Evolutionary conservation across 768 basidiomycete species (phyloP).

Genomic region (Naganishia friedmannii): DNA sequence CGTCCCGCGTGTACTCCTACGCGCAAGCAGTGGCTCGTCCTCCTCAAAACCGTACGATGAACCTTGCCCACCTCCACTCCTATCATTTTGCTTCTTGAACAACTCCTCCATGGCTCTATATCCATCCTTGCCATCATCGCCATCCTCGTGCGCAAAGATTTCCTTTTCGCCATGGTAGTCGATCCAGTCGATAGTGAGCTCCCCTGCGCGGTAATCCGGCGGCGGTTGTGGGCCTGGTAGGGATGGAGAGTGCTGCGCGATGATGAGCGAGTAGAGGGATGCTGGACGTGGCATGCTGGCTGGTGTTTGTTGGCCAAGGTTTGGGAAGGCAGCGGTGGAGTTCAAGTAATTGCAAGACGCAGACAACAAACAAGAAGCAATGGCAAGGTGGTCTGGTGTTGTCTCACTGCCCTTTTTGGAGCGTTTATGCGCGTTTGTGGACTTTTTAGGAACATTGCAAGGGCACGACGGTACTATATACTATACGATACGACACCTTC

Average conservation of each 20-base stretch:
- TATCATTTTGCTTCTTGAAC: too few relatives aligned
- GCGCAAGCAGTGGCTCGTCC: background rate
- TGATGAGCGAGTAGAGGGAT: slow-evolving; percentile 27
- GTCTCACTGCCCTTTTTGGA: too few relatives aligned
- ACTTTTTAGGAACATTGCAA: too few relatives aligned
- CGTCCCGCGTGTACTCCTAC: slow-evolving; percentile 23
- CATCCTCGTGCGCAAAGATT: background rate
- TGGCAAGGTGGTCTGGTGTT: too few relatives aligned
- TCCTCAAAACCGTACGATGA: background rate
- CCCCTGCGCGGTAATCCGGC: slow-evolving; percentile 18
- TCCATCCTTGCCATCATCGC: background rate
- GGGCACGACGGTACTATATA: too few relatives aligned
- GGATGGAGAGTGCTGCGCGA: slow-evolving; percentile 21
- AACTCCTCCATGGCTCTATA: background rate
- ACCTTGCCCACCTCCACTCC: too few relatives aligned
- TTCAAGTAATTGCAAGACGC: too few relatives aligned
- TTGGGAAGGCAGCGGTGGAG: too few relatives aligned
- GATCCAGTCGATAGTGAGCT: slow-evolving; percentile 31
- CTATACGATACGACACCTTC: too few relatives aligned
- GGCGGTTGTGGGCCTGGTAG: background rate
- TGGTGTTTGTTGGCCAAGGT: too few relatives aligned
- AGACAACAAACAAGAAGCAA: too few relatives aligned
- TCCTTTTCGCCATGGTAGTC: slow-evolving; percentile 27
- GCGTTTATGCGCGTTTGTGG: too few relatives aligned
- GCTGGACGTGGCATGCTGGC: background rate